Evolutionary conservation across 306 rosid genomes (phyloP).

Genomic region (Malus domestica): ASM211411v1 NC_041796.1:941501-942000

Average conservation of each 20-base stretch:
- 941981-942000: slow-evolving; percentile 62
- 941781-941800: slow-evolving; percentile 27
- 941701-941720: neutral
- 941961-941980: slow-evolving; percentile 51
- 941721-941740: slow-evolving; percentile 22
- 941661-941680: neutral
- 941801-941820: slow-evolving; percentile 24
- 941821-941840: slow-evolving; percentile 21
- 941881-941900: slow-evolving; percentile 16
- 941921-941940: slow-evolving; percentile 28
- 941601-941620: no score
- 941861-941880: slow-evolving; percentile 19
- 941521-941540: no score
- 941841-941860: slow-evolving; percentile 24
- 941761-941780: slow-evolving; percentile 29
- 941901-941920: slow-evolving; percentile 44
- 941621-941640: no score
- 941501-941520: no score
- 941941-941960: slow-evolving; percentile 25
- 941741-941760: slow-evolving; percentile 24
- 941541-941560: neutral
- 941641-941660: no score
- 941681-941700: neutral
- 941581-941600: no score
- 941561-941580: neutral